phyloP scores from a whole-genome alignment of 305 asterid species.

The Andrographis paniculata region DNA sequence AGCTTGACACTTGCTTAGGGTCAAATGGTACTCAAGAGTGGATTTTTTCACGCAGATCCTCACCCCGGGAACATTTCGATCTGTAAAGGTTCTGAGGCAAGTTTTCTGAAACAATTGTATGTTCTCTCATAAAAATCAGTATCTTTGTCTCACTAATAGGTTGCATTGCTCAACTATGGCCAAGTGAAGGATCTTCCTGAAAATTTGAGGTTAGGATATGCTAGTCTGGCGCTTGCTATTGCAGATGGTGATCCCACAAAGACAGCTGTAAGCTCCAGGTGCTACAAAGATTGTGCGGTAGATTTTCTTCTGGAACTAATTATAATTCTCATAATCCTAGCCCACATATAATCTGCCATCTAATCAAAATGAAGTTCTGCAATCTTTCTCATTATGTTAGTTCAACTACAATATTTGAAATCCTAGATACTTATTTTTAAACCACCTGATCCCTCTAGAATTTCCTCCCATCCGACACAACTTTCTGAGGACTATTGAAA shows the following conservation, averaged over 20 bases:
- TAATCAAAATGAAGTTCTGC: background rate
- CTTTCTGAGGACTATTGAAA: too few species aligned
- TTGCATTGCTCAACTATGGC: constrained; percentile 94
- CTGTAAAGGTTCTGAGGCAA: constrained; percentile 88
- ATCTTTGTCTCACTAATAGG: constrained; percentile 34
- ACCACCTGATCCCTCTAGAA: too few species aligned
- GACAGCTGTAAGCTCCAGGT: constrained; percentile 91
- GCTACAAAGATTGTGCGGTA: constrained; percentile 13
- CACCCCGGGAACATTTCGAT: constrained; percentile 98
- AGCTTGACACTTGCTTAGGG: constrained; percentile 92
- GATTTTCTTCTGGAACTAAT: background rate
- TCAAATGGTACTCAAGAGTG: constrained; percentile 92
- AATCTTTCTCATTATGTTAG: too few species aligned
- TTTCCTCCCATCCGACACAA: too few species aligned
- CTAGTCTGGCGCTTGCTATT: constrained; percentile 79
- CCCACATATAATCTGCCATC: background rate
- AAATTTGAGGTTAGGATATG: constrained; percentile 83
- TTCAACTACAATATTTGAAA: too few species aligned
- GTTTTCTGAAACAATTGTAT: too few species aligned
- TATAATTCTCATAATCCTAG: background rate
- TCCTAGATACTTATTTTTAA: too few species aligned
- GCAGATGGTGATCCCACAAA: constrained; percentile 76
- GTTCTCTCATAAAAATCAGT: constrained; percentile 8
- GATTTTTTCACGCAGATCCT: constrained; percentile 98
- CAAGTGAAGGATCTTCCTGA: constrained; percentile 99